These are phyloP conservation scores for Iris macrosiphon DNA, from an alignment of 106 monocot species.

Conservation along the genomic window DNA sequence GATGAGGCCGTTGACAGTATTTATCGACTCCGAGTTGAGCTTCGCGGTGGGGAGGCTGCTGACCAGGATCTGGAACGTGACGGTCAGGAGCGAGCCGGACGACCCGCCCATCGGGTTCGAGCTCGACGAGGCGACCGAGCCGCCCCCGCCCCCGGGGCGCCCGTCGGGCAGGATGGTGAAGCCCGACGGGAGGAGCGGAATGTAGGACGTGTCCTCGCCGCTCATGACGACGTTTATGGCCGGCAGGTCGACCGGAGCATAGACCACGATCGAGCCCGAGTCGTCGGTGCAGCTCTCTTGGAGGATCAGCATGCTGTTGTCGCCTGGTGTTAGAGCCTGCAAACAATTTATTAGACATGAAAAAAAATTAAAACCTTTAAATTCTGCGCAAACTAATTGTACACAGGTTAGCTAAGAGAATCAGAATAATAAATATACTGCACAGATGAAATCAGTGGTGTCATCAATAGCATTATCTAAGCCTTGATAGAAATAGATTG, in stretches of 20 bases:
- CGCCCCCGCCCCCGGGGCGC: constrained; percentile 7
- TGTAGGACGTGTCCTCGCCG: constrained; percentile 60
- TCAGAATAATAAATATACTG: too few species aligned
- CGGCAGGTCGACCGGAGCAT: constrained; percentile 57
- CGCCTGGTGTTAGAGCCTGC: too few species aligned
- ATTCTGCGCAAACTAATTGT: too few species aligned
- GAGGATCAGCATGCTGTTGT: too few species aligned
- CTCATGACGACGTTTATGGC: constrained; percentile 73
- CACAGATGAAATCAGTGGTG: too few species aligned
- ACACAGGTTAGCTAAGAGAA: too few species aligned
- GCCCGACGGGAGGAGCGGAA: constrained; percentile 70
- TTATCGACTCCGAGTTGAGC: constrained; percentile 65
- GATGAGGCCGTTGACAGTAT: constrained; percentile 70
- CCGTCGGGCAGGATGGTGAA: constrained; percentile 81
- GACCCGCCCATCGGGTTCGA: constrained; percentile 26
- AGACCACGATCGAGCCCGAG: constrained; percentile 66
- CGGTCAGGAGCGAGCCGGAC: constrained; percentile 49
- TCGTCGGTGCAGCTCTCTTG: constrained; percentile 84
- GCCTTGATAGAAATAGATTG: too few species aligned
- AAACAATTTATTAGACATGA: too few species aligned
- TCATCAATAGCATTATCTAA: too few species aligned
- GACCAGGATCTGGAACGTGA: constrained; percentile 76
- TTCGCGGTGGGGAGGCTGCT: constrained; percentile 76
- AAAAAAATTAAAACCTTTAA: too few species aligned
- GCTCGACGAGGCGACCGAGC: constrained; percentile 39